Evolutionary conservation across 495 filamentous ascomycete species (phyloP), one percentile per base, ranked within the genome.

Genomic region (Massariosphaeria phaeospora): DNA sequence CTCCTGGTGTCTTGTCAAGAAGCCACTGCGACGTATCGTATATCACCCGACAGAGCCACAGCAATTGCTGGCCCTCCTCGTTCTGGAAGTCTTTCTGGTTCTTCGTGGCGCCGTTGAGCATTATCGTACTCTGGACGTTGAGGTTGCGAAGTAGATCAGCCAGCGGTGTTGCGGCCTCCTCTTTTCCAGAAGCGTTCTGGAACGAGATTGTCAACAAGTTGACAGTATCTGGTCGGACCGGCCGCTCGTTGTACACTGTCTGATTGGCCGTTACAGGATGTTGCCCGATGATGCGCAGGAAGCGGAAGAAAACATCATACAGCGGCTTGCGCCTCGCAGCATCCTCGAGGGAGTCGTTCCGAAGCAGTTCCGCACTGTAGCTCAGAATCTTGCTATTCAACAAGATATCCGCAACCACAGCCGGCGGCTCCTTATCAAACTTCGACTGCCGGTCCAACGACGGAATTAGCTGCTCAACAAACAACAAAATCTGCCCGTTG

Each of bases 341-440:
- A 39, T 72, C 66, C 35, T 68, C 63, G 5, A 72, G 31, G 6
- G 67, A 68, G 29, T 68, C 70, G 27, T 70, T 72, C 5, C 66
- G 59, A 13, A 72, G 44, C 11, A 70, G 52, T 18, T 70, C 60
- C 1, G 65, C 70, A 4, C 45, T 51, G 11, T 50, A 48, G 33
- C 66, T 55, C 11, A 67, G 43, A 10, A 71, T 30, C 25, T 60
- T 59, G 43, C 66, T 67, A 2, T 63, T 47, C 8, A 59, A 26
- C 0, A 71, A 51, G 49, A 71, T 66, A 1, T 54, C 39, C 7
- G 45, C 17, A 6, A 71, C 33, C 3, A 20, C 55, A 1, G 25
- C 26, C 10, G 63, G 63, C 2, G 66, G 66, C n/a, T 55, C 41
- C 9, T 24, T 29, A 47, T 68, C 66, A 36, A 66, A 66, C 3